phyloP scores from a whole-genome alignment of 1,139 yeast genomes.

The Geotrichum macrosporum region DNA sequence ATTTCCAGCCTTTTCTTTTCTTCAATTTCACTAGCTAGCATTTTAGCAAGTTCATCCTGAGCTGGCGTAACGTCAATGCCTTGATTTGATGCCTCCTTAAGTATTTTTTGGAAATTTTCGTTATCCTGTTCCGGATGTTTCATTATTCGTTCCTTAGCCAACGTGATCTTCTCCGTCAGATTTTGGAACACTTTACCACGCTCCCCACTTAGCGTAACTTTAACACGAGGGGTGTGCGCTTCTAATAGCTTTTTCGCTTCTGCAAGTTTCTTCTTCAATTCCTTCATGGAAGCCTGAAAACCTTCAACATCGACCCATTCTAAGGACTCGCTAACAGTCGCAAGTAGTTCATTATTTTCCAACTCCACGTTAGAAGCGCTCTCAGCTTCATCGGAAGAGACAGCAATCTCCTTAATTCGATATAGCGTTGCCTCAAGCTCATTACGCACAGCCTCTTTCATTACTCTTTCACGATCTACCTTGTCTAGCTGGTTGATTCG shows the following conservation, averaged over 20 bases:
- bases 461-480: constrained; percentile 33
- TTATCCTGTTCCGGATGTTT: constrained; percentile 23
- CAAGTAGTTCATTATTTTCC: constrained; percentile 6
- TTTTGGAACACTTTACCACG: neutral
- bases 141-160: constrained; percentile 26
- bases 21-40: neutral
- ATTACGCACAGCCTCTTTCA: constrained; percentile 36
- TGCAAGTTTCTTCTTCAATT: constrained; percentile 39
- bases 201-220: neutral
- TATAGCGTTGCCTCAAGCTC: constrained; percentile 37
- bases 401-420: constrained; percentile 26
- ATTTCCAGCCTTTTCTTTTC: constrained; percentile 19
- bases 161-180: constrained; percentile 1
- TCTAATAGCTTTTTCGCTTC: constrained; percentile 25
- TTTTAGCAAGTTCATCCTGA: neutral
- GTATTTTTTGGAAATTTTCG: constrained; percentile 13
- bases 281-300: constrained; percentile 49
- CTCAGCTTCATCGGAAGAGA: neutral
- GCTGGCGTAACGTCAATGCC: neutral
- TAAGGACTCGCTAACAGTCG: constrained; percentile 8
- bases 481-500: constrained; percentile 31
- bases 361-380: neutral
- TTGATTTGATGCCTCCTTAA: constrained; percentile 2
- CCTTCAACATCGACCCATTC: constrained; percentile 83
- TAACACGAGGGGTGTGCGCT: neutral